Conservation (phyloP, 1,284 basidiomycete species). For the Wallemia hederae region DNA sequence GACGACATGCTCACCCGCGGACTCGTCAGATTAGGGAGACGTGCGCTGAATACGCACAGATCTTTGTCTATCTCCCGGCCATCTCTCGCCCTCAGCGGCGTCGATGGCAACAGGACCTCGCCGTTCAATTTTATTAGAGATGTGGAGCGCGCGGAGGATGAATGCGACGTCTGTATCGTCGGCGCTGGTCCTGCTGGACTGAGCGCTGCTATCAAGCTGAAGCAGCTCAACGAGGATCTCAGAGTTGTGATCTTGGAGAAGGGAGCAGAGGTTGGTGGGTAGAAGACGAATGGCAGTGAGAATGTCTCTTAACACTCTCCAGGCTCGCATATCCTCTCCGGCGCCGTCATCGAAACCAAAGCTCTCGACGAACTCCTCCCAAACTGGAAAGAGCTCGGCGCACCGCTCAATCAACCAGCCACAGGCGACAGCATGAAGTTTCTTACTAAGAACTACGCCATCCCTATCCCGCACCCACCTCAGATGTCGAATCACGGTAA, state of each 20-base stretch:
- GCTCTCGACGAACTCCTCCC: slow-evolving; percentile 79
- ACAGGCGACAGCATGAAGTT: slow-evolving; percentile 61
- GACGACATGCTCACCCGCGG: no score
- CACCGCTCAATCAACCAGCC: slow-evolving; percentile 47
- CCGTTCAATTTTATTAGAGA: slow-evolving; percentile 4
- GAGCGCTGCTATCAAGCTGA: slow-evolving; percentile 80
- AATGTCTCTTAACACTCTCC: not conserved
- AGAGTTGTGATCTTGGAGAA: slow-evolving; percentile 89
- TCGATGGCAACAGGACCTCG: not conserved
- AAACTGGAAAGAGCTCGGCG: slow-evolving; percentile 36
- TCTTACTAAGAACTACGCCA: slow-evolving; percentile 36
- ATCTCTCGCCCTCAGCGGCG: not conserved
- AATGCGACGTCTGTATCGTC: slow-evolving; percentile 90
- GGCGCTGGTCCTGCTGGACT: slow-evolving; percentile 86
- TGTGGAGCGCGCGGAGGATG: slow-evolving; percentile 49
- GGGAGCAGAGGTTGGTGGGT: slow-evolving; percentile 62
- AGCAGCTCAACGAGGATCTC: slow-evolving; percentile 67
- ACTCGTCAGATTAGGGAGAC: no score
- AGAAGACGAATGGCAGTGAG: not conserved
- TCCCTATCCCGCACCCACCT: slow-evolving; percentile 83
- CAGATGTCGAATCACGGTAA: slow-evolving; percentile 91
- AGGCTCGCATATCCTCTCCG: slow-evolving; percentile 88
- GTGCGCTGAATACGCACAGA: no score
- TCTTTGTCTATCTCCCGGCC: not conserved
- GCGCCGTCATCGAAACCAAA: slow-evolving; percentile 75